These are phyloP conservation scores for Phytophthora pini DNA, from an alignment of 352 stramenopile species.

Conservation along the genomic window DNA sequence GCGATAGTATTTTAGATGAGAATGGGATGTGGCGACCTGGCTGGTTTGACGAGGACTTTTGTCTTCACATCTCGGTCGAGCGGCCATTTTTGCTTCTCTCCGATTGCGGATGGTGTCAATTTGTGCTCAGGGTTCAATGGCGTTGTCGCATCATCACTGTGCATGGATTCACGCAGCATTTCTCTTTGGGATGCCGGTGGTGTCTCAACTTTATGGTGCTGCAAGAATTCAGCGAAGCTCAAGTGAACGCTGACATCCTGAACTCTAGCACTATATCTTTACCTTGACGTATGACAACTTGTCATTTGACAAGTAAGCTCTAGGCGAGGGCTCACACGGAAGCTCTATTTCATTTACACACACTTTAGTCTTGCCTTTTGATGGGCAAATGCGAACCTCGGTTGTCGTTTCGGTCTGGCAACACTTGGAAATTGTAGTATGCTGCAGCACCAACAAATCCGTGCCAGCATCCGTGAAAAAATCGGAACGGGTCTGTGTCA, in stretches of 20 bases:
- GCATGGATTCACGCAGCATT: background rate
- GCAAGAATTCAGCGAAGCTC: too few species aligned
- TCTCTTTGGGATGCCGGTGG: background rate
- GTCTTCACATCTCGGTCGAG: background rate
- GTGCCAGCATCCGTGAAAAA: slow-evolving; percentile 88
- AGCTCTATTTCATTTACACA: slow-evolving; percentile 17
- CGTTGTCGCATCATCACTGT: slow-evolving; percentile 17
- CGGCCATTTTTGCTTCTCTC: background rate
- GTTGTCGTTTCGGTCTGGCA: slow-evolving; percentile 37
- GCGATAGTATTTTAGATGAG: too few species aligned
- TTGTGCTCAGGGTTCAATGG: slow-evolving; percentile 1
- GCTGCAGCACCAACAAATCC: slow-evolving; percentile 71
- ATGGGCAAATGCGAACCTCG: slow-evolving; percentile 41
- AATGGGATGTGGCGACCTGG: background rate
- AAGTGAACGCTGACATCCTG: too few species aligned
- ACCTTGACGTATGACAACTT: too few species aligned
- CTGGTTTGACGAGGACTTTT: background rate
- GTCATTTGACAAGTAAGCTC: background rate
- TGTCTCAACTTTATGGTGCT: too few species aligned
- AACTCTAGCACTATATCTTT: background rate
- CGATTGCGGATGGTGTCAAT: slow-evolving; percentile 13
- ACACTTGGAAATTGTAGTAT: slow-evolving; percentile 78
- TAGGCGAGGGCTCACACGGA: background rate
- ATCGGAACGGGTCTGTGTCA: slow-evolving; percentile 75
- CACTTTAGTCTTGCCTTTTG: slow-evolving; percentile 42